Evolutionary conservation across 768 basidiomycete species (phyloP).

Genomic region (Amanita thiersii): DNA sequence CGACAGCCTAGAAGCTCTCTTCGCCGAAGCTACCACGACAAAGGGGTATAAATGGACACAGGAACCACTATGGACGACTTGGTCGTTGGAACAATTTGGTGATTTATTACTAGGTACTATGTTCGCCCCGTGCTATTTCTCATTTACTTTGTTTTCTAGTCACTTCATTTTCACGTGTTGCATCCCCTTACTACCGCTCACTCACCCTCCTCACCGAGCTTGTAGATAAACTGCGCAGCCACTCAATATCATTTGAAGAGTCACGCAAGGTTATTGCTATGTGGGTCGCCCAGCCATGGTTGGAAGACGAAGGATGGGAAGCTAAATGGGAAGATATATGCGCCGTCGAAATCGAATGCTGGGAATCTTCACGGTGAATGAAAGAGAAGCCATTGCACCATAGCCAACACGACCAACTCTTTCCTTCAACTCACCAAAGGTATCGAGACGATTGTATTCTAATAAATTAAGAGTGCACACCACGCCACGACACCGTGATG

Average conservation of each 20-base stretch:
- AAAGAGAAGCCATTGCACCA: too few species aligned
- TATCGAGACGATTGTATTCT: too few species aligned
- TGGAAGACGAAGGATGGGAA: conserved; percentile 65
- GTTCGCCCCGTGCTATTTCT: background rate
- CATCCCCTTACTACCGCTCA: conserved; percentile 62
- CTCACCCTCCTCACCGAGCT: conserved; percentile 48
- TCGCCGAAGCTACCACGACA: conserved; percentile 60
- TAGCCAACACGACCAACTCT: too few species aligned
- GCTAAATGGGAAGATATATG: conserved; percentile 74
- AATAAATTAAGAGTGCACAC: too few species aligned
- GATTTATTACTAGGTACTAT: too few species aligned
- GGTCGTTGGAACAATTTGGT: conserved; percentile 80
- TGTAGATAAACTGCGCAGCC: conserved; percentile 49
- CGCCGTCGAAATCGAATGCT: conserved; percentile 66
- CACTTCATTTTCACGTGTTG: conserved; percentile 42
- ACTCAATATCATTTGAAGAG: conserved; percentile 62
- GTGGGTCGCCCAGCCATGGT: conserved; percentile 65
- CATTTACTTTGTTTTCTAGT: too few species aligned
- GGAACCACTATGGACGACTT: conserved; percentile 76
- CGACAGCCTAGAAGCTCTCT: conserved; percentile 55
- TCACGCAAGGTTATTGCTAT: conserved; percentile 52
- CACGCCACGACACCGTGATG: too few species aligned
- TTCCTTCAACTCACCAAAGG: too few species aligned
- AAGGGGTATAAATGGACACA: conserved; percentile 70
- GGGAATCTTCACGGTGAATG: conserved; percentile 30